Percentiles rank a stretch among this genome's conserved stretches.
Evolutionary conservation across 1,284 basidiomycete species (phyloP).

Genomic region (Termitomyces sp.): DNA sequence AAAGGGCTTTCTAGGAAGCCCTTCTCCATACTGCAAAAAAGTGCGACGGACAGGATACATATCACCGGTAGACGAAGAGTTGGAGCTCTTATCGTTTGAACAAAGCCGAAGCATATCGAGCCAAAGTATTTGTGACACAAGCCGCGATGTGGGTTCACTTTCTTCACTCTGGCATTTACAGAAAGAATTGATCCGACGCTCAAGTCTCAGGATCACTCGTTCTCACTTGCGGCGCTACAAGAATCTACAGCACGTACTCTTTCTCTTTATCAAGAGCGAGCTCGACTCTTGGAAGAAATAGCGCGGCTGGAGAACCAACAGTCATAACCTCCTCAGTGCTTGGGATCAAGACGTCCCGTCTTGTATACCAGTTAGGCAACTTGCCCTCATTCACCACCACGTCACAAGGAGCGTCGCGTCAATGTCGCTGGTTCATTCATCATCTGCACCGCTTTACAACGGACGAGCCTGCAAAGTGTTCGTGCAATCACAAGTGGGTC

Average conservation of each 20-base stretch:
- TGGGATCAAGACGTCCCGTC: background rate
- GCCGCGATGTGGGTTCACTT: constrained; percentile 10
- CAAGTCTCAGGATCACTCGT: constrained; percentile 2
- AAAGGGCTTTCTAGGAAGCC: background rate
- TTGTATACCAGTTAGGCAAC: background rate
- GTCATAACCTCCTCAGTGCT: background rate
- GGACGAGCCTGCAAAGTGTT: background rate
- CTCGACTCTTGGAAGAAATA: constrained; percentile 42
- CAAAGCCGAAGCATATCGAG: constrained; percentile 21
- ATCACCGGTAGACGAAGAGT: constrained; percentile 43
- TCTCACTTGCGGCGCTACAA: constrained; percentile 20
- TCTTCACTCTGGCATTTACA: background rate
- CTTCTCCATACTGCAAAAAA: constrained; percentile 5
- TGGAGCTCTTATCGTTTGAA: constrained; percentile 47
- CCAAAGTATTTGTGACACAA: background rate
- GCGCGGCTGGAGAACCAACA: constrained; percentile 27
- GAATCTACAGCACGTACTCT: constrained; percentile 35
- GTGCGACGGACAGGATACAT: constrained; percentile 54
- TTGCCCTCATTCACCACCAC: background rate
- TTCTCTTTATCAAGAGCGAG: constrained; percentile 47
- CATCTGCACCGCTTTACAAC: background rate
- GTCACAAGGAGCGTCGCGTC: background rate
- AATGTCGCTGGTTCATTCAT: background rate
- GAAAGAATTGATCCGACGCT: background rate
- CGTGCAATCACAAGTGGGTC: background rate